phyloP scores from a whole-genome alignment of 331 rosid species.

The Rhamnella rubrinervis region DNA sequence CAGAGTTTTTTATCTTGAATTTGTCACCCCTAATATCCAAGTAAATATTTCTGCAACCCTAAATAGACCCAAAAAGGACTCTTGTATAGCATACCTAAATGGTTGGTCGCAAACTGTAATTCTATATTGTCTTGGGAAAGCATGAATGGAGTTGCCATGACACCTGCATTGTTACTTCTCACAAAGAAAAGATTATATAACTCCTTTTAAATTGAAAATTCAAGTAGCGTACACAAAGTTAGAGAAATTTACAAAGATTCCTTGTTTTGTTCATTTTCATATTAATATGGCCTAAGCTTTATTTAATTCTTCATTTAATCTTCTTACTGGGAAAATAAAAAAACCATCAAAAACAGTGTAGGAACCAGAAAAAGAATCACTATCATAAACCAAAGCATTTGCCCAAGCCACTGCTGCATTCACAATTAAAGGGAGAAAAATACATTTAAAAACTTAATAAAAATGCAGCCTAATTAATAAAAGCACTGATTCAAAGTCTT shows the following conservation, averaged over 20 bases:
- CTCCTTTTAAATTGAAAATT: conserved; percentile 6
- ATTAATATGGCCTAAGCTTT: too few species aligned
- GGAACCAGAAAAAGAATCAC: not conserved
- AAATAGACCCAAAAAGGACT: conserved; percentile 10
- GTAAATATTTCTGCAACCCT: not conserved
- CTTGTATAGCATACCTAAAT: conserved; percentile 52
- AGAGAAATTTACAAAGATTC: not conserved
- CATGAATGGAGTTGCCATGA: conserved; percentile 87
- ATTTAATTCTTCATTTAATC: too few species aligned
- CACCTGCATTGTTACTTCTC: conserved; percentile 87
- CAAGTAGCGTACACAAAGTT: not conserved
- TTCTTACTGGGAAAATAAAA: not conserved
- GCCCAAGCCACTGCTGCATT: not conserved
- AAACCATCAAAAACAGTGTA: not conserved
- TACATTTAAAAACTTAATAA: not conserved
- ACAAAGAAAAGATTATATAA: conserved; percentile 20
- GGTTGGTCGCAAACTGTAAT: conserved; percentile 92
- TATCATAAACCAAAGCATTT: not conserved
- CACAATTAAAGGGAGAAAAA: not conserved
- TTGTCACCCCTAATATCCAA: not conserved
- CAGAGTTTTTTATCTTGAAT: not conserved
- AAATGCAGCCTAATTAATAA: not conserved
- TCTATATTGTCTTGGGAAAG: conserved; percentile 79
- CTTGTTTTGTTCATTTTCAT: too few species aligned
- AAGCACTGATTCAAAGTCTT: conserved; percentile 28